Percentiles rank a stretch among this genome's conserved stretches.
phyloP scores from a whole-genome alignment of 2,329 filamentous ascomycete species.

The Cladosporium oxysporum region DNA sequence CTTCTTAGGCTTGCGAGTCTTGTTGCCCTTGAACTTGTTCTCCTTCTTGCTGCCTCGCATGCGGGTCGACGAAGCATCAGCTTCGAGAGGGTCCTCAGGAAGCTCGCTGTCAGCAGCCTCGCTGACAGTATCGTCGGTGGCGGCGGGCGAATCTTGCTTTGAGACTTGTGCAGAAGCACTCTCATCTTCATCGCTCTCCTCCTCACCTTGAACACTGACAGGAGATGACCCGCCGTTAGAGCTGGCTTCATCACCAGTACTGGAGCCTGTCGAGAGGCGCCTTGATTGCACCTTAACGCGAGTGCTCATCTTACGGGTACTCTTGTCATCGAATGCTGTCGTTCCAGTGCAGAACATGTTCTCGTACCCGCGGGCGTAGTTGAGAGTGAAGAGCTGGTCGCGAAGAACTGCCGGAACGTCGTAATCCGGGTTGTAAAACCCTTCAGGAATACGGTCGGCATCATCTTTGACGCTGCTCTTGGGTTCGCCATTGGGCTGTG shows the following conservation, averaged over 20 bases:
- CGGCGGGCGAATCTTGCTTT: constrained; percentile 9
- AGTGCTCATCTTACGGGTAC: constrained; percentile 30
- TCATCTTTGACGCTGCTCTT: constrained; percentile 35
- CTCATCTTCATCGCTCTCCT: constrained; percentile 27
- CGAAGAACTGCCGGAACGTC: constrained; percentile 63
- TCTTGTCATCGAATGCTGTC: constrained; percentile 24
- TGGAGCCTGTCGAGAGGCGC: constrained; percentile 31
- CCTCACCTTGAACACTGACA: constrained; percentile 31
- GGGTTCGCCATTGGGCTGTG: background rate
- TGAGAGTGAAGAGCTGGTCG: constrained; percentile 71
- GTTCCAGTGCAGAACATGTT: constrained; percentile 60
- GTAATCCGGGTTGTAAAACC: constrained; percentile 34
- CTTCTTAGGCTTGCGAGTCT: constrained; percentile 23
- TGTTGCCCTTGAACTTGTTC: constrained; percentile 24
- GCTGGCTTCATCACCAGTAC: constrained; percentile 29
- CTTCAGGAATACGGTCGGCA: constrained; percentile 30
- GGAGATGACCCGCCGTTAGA: constrained; percentile 25
- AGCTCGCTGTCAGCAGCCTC: constrained; percentile 24
- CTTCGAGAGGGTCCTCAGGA: constrained; percentile 22
- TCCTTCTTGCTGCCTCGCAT: constrained; percentile 26
- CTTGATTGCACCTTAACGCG: constrained; percentile 32
- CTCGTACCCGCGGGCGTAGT: constrained; percentile 62
- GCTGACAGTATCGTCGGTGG: constrained; percentile 4
- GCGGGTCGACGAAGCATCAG: background rate
- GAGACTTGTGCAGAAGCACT: background rate